Conservation (phyloP, 208 protist genomes). For the Wallacemonas sp. region DNA sequence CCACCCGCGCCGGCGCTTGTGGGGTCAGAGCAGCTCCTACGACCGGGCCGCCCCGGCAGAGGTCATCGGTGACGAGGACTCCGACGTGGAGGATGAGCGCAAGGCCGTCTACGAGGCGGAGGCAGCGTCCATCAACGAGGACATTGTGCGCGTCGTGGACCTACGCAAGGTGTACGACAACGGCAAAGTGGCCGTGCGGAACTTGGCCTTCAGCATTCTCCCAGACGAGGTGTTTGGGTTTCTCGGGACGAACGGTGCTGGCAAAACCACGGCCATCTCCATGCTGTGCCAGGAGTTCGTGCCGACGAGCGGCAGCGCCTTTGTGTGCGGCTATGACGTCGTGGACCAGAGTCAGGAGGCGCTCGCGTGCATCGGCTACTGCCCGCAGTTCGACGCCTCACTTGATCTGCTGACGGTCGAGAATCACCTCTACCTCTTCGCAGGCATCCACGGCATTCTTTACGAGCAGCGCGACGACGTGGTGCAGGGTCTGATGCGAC, state of each 20-base stretch:
- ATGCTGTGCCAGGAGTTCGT: conserved; percentile 60
- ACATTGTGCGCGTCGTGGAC: conserved; percentile 33
- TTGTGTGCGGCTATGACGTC: conserved; percentile 44
- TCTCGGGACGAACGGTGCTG: conserved; percentile 73
- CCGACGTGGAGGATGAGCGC: conserved; percentile 29
- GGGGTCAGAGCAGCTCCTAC: conserved; percentile 16
- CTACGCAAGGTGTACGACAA: conserved; percentile 33
- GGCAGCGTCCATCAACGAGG: conserved; percentile 20
- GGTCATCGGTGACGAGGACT: conserved; percentile 26
- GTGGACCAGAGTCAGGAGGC: conserved; percentile 31
- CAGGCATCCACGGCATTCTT: conserved; percentile 53
- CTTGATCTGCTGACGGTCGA: conserved; percentile 79
- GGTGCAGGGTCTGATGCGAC: conserved; percentile 23
- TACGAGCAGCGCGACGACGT: conserved; percentile 17
- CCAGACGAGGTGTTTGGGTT: conserved; percentile 64
- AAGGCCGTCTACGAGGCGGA: conserved; percentile 19
- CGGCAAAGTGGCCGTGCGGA: conserved; percentile 34
- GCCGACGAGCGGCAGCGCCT: conserved; percentile 39
- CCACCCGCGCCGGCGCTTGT: conserved; percentile 24
- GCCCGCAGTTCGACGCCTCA: conserved; percentile 90
- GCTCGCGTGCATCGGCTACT: conserved; percentile 77
- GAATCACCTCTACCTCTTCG: conserved; percentile 56
- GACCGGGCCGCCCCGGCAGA: conserved; percentile 14
- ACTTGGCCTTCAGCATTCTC: conserved; percentile 53
- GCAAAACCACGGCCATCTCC: conserved; percentile 67